Evolutionary conservation across 495 filamentous ascomycete genomes (phyloP).

Genomic region (Thermothielavioides terrestris): DNA sequence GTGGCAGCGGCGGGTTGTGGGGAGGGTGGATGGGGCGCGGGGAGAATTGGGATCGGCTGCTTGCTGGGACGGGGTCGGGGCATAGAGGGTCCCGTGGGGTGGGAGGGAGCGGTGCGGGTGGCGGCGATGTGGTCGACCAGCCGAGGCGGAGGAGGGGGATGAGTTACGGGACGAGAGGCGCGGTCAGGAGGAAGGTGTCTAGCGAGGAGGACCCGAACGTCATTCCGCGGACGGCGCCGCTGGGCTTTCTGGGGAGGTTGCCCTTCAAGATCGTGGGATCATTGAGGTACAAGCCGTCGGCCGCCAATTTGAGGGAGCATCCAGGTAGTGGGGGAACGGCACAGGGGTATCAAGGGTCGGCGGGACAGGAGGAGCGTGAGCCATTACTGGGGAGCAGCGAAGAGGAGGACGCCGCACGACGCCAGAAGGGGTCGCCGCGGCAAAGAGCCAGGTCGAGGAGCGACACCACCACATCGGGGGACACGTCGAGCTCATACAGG

Average conservation of each 20-base stretch:
- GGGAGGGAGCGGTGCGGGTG: slow-evolving; percentile 26
- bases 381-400: slow-evolving; percentile 58
- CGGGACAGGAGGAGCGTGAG: slow-evolving; percentile 52
- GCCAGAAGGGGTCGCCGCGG: slow-evolving; percentile 29
- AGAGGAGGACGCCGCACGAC: slow-evolving; percentile 33
- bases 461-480: slow-evolving; percentile 69
- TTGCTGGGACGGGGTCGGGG: slow-evolving; percentile 62
- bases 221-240: slow-evolving; percentile 75
- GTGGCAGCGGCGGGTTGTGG: slow-evolving; percentile 46
- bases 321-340: slow-evolving; percentile 51
- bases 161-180: slow-evolving; percentile 73
- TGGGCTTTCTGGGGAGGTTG: slow-evolving; percentile 78
- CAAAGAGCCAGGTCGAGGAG: slow-evolving; percentile 53
- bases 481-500: slow-evolving; percentile 79
- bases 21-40: slow-evolving; percentile 55
- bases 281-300: slow-evolving; percentile 79
- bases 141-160: slow-evolving; percentile 69
- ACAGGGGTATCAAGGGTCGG: neutral
- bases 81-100: slow-evolving; percentile 16
- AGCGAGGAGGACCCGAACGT: slow-evolving; percentile 76
- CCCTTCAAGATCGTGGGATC: slow-evolving; percentile 81
- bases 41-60: slow-evolving; percentile 79
- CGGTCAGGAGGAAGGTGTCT: slow-evolving; percentile 55
- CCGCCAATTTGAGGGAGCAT: slow-evolving; percentile 85
- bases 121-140: slow-evolving; percentile 50